Evolutionary conservation across 768 basidiomycete genomes (phyloP).

Genomic region (Rhodosporidiobolus sp.): DNA sequence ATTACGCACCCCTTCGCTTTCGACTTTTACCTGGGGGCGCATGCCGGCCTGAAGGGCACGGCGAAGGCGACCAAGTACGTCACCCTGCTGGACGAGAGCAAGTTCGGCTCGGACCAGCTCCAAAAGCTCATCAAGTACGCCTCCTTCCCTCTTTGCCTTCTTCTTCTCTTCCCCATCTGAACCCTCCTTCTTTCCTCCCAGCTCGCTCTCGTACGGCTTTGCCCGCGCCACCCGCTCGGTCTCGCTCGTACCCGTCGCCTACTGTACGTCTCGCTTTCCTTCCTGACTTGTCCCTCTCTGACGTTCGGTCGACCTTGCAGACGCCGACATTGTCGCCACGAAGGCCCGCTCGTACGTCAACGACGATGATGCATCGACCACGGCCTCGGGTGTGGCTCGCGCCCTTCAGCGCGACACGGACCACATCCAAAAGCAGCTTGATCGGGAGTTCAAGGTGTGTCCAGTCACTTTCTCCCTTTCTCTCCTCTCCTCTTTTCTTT

Average conservation of each 20-base stretch:
- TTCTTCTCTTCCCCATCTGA: too few relatives aligned
- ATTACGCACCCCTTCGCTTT: constrained; percentile 25
- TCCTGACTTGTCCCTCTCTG: not conserved
- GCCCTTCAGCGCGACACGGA: not conserved
- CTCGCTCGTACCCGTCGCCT: constrained; percentile 38
- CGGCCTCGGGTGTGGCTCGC: not conserved
- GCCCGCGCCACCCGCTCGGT: constrained; percentile 42
- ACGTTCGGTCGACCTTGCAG: not conserved
- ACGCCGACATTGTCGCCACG: constrained; percentile 34
- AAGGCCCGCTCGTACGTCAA: constrained; percentile 36
- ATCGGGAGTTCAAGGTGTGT: constrained; percentile 9
- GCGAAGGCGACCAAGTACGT: constrained; percentile 41
- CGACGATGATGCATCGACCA: constrained; percentile 25
- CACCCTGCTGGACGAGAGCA: constrained; percentile 39
- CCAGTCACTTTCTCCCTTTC: too few relatives aligned
- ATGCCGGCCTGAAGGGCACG: constrained; percentile 37
- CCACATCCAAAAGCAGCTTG: constrained; percentile 32
- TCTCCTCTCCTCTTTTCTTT: too few relatives aligned
- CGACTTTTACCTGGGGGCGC: constrained; percentile 31
- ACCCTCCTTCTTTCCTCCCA: not conserved
- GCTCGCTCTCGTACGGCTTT: constrained; percentile 41
- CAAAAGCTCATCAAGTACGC: constrained; percentile 32
- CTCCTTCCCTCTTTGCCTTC: not conserved
- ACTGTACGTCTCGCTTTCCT: constrained; percentile 6
- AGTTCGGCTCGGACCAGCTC: constrained; percentile 32